Evolutionary conservation across 768 basidiomycete species (phyloP), one percentile per base, ranked within the genome.

Genomic region (Lentinula guzmanii): DNA sequence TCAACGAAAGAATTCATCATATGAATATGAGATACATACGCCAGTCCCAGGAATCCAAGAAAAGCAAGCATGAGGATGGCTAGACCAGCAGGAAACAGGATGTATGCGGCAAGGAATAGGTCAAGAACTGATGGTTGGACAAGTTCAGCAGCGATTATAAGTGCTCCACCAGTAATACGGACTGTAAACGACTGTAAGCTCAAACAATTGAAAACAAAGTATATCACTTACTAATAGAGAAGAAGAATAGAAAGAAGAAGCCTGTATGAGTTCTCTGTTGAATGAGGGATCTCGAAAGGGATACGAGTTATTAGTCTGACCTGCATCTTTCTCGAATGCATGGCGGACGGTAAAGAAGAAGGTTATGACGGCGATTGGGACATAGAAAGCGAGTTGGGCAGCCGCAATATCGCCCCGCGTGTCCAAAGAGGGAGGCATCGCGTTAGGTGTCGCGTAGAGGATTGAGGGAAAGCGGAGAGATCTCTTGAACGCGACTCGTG

Each of bases 211-310:
- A 31, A 41, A 31, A 39, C 31, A 52, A 46, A 55, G 54, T 43
- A 58, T 10, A 45, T 11, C 35, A 75, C 84, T 68, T 63, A 86
- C 87, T 71, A 48, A 81, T 63, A 10, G 86, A 79, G 63, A 90
- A 87, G 11, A 86, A 71, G 50, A 82, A 75, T n/a, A 89, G 76
- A 64, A 83, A 82, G n/a, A 89, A 70, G 86, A 86, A 90, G 62
- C 86, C 88, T 48, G 21, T 21, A 48, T 6, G 21, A 48, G 18
- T 9, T 48, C 21, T 7, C 6, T 24, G 21, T 48, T 48, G 8
- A 24, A 21, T 48, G 6, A 24, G 46, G 46, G 9, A 18, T 21
- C 9, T 48, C 21, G 42, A 48, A 48, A 16, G 5, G 16, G 9
- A 48, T 24, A 24, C 37, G 37, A 39, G 37, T 28, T 28, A n/a